Percentiles rank a stretch among this genome's conserved stretches.
These are phyloP conservation scores for Brassica napus DNA, from an alignment of 345 rosid genomes.

Conservation along the genomic window Da-Ae NC_063441.1:535001-535500, in stretches of 20 bases:
- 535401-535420: slow-evolving; percentile 31
- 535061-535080: slow-evolving; percentile 22
- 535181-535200: slow-evolving; percentile 14
- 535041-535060: slow-evolving; percentile 41
- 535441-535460: slow-evolving; percentile 38
- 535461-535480: not conserved
- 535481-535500: slow-evolving; percentile 14
- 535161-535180: not conserved
- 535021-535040: slow-evolving; percentile 15
- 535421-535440: slow-evolving; percentile 34
- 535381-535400: not conserved
- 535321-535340: slow-evolving; percentile 28
- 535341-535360: not conserved
- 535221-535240: slow-evolving; percentile 38
- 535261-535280: not conserved
- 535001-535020: slow-evolving; percentile 50
- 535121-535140: not conserved
- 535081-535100: not conserved
- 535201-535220: not conserved
- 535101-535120: too few species aligned
- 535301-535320: not conserved
- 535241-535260: slow-evolving; percentile 34
- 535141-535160: slow-evolving; percentile 10
- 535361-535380: slow-evolving; percentile 2
- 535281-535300: not conserved